Evolutionary conservation across 768 basidiomycete genomes (phyloP), one percentile per base, ranked within the genome.

Genomic region (Panaeolus cyanescens): DNA sequence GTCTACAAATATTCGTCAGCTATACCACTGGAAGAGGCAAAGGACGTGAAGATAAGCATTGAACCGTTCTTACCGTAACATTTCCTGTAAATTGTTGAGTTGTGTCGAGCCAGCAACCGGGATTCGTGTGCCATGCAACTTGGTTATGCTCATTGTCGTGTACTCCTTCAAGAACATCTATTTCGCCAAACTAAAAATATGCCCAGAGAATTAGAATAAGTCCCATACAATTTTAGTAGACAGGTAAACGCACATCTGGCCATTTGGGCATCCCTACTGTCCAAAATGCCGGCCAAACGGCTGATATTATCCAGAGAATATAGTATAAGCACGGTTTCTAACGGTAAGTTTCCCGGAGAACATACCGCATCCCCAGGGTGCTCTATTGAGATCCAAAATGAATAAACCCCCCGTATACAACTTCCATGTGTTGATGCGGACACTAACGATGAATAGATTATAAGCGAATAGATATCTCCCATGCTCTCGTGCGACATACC

Each of bases 301-400:
- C 90, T 91, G n/a, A n/a, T n/a, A n/a, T n/a, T n/a, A 39, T 22
- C 45, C 5, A 39, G 42, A 39, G 30, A 58, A 31, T 30, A 19
- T 19, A 31, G 30, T 32, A 28, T 32, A 3, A 8, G 25, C 9
- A 25, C 4, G 5, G 25, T 17, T 3, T 19, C 50, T 12, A 10
- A n/a, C 6, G 22, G n/a, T 20, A 54, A n/a, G n/a, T n/a, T 60
- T 31, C 33, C 28, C 39, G 17, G 45, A 20, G 31, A 54, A 74
- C 85, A 63, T 76, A 86, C 93, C 93, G 75, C 95, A 97, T 57
- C 95, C 95, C 86, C 90, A 93, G 1, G 95, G 95, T 22, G 94
- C 93, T 72, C 83, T 88, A 61, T 88, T 87, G 20, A 93, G 80
- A 70, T 97, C 95, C 33, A 96, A 80, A 63, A 97, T 83, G 68